phyloP scores from a whole-genome alignment of 352 stramenopile species.

The Phytophthora palmivora region DNA sequence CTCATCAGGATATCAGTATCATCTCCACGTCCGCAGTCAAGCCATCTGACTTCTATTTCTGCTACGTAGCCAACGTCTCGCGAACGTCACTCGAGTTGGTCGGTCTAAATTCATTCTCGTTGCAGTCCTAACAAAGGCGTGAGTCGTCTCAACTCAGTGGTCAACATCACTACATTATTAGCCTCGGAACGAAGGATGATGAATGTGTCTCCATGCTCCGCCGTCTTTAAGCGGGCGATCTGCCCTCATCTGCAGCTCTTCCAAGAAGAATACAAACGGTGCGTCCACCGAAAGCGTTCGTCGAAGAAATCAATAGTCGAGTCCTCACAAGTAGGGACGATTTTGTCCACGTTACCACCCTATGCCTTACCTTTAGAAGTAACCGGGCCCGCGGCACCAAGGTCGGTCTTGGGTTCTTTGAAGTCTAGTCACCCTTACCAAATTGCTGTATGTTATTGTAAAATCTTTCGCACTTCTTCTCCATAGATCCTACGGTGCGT shows the following conservation, averaged over 20 bases:
- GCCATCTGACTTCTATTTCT: too few relatives aligned
- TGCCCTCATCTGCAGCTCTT: slow-evolving; percentile 58
- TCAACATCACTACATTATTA: too few relatives aligned
- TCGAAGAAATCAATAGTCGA: background rate
- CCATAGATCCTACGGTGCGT: background rate
- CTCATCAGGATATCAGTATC: too few relatives aligned
- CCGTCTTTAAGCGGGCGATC: slow-evolving; percentile 42
- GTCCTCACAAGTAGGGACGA: too few relatives aligned
- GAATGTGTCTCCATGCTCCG: slow-evolving; percentile 33
- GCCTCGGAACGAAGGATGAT: background rate
- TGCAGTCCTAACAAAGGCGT: too few relatives aligned
- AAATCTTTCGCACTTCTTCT: background rate
- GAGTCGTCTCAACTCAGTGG: too few relatives aligned
- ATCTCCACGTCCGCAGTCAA: too few relatives aligned
- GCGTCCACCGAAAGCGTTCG: background rate
- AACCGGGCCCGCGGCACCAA: slow-evolving; percentile 53
- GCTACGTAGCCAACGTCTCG: too few relatives aligned
- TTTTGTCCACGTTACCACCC: too few relatives aligned
- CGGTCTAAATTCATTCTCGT: too few relatives aligned
- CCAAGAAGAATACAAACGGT: slow-evolving; percentile 68
- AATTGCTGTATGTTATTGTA: background rate
- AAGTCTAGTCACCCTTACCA: too few relatives aligned
- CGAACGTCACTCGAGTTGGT: too few relatives aligned
- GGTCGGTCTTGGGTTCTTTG: slow-evolving; percentile 11
- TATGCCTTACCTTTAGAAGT: slow-evolving; percentile 25